Evolutionary conservation across 352 stramenopile genomes (phyloP).

Genomic region (Globisporangium echinulatum): DNA sequence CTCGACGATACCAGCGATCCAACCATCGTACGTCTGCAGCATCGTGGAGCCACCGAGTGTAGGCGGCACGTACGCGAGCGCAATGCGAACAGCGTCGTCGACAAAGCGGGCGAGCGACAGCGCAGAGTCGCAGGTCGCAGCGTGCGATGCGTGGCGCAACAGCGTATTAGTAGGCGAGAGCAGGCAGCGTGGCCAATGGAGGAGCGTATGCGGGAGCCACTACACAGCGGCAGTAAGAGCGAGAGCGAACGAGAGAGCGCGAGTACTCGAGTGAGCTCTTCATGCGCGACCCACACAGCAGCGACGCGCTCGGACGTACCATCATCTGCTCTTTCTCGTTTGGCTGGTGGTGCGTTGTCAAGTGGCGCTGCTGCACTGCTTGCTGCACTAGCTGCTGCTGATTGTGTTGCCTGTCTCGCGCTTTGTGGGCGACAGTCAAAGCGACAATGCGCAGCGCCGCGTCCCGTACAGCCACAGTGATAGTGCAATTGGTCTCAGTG

Average conservation of each 20-base stretch:
- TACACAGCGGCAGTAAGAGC: background rate
- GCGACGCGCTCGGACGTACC: conserved; percentile 1
- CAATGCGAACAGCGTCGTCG: background rate
- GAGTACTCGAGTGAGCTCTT: background rate
- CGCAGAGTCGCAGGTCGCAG: too few relatives aligned
- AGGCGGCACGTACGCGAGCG: conserved; percentile 4
- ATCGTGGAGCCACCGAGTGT: conserved; percentile 8
- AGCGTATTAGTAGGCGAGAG: background rate
- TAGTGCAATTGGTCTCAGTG: too few relatives aligned
- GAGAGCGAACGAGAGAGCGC: background rate
- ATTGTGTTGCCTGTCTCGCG: too few relatives aligned
- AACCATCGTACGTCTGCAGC: conserved; percentile 11
- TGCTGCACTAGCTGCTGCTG: too few relatives aligned
- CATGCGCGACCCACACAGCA: background rate
- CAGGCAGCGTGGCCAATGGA: conserved; percentile 8
- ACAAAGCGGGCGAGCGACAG: background rate
- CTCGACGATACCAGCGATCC: conserved; percentile 2
- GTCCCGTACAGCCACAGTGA: too few relatives aligned
- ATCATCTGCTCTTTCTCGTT: conserved; percentile 4
- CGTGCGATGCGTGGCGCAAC: background rate
- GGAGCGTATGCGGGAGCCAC: conserved; percentile 6
- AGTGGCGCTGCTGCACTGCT: too few relatives aligned
- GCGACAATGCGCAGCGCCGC: too few relatives aligned
- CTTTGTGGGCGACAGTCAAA: too few relatives aligned
- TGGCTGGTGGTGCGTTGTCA: too few relatives aligned